Conservation (phyloP, 805 yeast genomes). For the Candida morakotiae region DNA sequence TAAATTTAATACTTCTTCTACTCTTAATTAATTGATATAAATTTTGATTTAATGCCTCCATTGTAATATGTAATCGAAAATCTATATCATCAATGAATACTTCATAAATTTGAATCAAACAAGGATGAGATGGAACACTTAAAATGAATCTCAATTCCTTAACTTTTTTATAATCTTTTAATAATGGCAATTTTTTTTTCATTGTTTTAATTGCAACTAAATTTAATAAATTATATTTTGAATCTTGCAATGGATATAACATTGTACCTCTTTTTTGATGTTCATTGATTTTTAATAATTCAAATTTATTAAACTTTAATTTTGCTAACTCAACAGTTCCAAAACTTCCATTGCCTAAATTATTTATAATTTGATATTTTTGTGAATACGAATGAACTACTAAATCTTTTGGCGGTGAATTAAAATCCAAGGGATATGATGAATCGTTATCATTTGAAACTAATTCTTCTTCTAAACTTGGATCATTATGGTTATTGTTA, state of each 20-base stretch:
- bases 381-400: conserved; percentile 13
- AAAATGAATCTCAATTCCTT: conserved; percentile 68
- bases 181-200: conserved; percentile 45
- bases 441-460: neutral
- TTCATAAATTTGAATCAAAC: conserved; percentile 72
- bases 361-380: conserved; percentile 45
- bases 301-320: conserved; percentile 22
- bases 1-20: conserved; percentile 50
- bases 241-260: conserved; percentile 38
- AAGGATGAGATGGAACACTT: conserved; percentile 65
- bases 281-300: conserved; percentile 13
- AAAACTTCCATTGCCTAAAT: conserved; percentile 72
- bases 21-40: conserved; percentile 71
- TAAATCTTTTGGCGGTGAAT: conserved; percentile 11
- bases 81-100: conserved; percentile 65
- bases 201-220: conserved; percentile 78
- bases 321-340: conserved; percentile 69
- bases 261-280: conserved; percentile 40
- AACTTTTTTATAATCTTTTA: conserved; percentile 35
- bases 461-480: neutral
- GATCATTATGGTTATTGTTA: neutral
- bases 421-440: conserved; percentile 6
- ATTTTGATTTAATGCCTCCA: conserved; percentile 87
- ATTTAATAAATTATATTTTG: conserved; percentile 19
- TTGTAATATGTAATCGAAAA: conserved; percentile 68